A percentile compares a stretch with the other conserved stretches of the same genome.
Conservation (phyloP, 208 protist species). For the Herpetomonas samuelpessoai region DNA sequence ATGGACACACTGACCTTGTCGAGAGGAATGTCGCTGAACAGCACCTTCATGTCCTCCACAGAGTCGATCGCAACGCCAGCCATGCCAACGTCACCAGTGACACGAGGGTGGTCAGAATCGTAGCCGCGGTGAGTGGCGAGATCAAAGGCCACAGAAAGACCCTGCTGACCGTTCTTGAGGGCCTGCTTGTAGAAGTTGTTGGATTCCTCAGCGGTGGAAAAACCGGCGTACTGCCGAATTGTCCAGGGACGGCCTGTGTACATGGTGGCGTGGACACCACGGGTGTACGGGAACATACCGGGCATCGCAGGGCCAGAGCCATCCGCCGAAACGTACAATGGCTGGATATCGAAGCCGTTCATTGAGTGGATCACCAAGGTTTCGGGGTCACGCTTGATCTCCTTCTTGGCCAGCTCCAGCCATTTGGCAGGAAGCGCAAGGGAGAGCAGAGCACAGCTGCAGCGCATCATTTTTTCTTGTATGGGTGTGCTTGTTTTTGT, state of each 20-base stretch:
- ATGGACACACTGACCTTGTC: constrained; percentile 95
- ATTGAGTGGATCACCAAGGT: constrained; percentile 43
- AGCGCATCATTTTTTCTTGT: constrained; percentile 61
- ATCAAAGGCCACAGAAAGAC: constrained; percentile 96
- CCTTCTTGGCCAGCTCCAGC: constrained; percentile 75
- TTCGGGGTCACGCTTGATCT: constrained; percentile 64
- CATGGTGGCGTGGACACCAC: constrained; percentile 95
- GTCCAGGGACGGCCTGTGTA: constrained; percentile 95
- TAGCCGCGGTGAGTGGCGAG: constrained; percentile 96
- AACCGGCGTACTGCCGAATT: constrained; percentile 95
- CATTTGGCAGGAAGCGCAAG: constrained; percentile 47
- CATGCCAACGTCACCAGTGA: constrained; percentile 96
- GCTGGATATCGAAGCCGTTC: constrained; percentile 89
- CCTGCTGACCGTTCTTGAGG: constrained; percentile 91
- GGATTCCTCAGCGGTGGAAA: constrained; percentile 94
- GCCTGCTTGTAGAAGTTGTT: constrained; percentile 95
- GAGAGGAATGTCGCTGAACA: constrained; percentile 94
- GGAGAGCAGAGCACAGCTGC: constrained; percentile 50
- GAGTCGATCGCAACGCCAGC: constrained; percentile 96
- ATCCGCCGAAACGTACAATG: constrained; percentile 74
- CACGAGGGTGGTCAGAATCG: constrained; percentile 94
- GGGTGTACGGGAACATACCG: constrained; percentile 91
- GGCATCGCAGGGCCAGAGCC: constrained; percentile 36
- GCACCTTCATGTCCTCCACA: constrained; percentile 81
- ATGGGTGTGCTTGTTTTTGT: too few relatives aligned